Conservation (phyloP, 306 rosid genomes). For the Corylus americana region DNA sequence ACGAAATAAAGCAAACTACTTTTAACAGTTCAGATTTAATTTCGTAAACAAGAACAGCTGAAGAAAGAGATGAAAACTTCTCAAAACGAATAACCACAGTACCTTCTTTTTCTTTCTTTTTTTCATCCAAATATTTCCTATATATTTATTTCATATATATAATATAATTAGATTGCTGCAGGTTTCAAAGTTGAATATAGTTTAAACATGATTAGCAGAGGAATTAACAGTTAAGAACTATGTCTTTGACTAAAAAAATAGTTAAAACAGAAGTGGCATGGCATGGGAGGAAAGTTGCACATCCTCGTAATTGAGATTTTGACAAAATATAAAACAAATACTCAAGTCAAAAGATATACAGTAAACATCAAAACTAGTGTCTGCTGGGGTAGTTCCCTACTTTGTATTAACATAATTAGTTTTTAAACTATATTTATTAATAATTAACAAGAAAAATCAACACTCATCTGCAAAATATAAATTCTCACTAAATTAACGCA, state of each 20-base stretch:
- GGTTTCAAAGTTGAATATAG: not conserved
- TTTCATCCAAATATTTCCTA: too few relatives aligned
- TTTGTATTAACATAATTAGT: conserved; percentile 13
- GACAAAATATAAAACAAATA: not conserved
- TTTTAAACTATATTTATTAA: not conserved
- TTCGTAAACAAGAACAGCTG: too few relatives aligned
- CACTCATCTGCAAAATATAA: not conserved
- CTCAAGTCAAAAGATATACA: conserved; percentile 28
- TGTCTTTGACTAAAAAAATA: not conserved
- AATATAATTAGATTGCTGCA: not conserved
- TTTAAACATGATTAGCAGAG: not conserved
- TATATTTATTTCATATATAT: not conserved
- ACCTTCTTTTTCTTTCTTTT: too few relatives aligned
- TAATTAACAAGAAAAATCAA: not conserved
- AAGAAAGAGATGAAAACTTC: too few relatives aligned
- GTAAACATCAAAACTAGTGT: conserved; percentile 14
- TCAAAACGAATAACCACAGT: too few relatives aligned
- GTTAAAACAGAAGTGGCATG: not conserved
- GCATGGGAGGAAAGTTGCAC: not conserved
- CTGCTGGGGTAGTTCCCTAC: conserved; percentile 9
- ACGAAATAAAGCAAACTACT: too few relatives aligned
- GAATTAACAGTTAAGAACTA: not conserved
- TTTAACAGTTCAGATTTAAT: too few relatives aligned
- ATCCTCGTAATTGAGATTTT: not conserved
- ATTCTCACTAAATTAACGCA: not conserved